These are phyloP conservation scores for Lathyrus oleraceus DNA, from an alignment of 306 rosid species.

Conservation along the genomic window DNA sequence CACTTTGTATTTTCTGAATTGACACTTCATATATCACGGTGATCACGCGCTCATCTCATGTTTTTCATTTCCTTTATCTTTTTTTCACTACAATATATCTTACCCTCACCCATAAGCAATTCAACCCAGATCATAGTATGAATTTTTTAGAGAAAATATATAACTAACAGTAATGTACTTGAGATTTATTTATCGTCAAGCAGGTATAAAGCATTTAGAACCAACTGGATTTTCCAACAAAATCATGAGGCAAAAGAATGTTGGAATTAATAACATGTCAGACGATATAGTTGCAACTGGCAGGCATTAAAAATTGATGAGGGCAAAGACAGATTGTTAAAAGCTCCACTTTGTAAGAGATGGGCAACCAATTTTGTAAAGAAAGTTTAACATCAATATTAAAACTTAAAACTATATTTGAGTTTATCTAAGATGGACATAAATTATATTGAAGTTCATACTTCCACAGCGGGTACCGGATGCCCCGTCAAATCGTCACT, in stretches of 20 bases:
- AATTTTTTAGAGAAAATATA: background rate
- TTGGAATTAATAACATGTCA: background rate
- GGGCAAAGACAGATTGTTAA: background rate
- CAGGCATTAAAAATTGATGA: background rate
- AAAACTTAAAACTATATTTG: no score
- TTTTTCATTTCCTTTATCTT: background rate
- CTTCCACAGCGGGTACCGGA: no score
- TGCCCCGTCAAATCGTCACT: no score
- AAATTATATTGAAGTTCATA: no score
- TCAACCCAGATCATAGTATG: background rate
- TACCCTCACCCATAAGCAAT: background rate
- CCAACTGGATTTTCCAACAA: background rate
- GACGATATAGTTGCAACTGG: background rate
- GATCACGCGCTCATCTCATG: background rate
- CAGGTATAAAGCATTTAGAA: background rate
- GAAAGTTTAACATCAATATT: no score
- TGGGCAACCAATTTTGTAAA: no score
- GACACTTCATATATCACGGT: constrained; percentile 7
- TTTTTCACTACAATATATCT: background rate
- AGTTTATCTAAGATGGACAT: no score
- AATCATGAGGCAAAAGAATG: constrained; percentile 5
- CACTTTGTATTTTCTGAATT: background rate
- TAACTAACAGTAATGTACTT: no score
- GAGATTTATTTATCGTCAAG: background rate
- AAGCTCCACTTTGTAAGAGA: no score